phyloP scores from a whole-genome alignment of 179 eudicot species.

The Nepenthes alata region DNA sequence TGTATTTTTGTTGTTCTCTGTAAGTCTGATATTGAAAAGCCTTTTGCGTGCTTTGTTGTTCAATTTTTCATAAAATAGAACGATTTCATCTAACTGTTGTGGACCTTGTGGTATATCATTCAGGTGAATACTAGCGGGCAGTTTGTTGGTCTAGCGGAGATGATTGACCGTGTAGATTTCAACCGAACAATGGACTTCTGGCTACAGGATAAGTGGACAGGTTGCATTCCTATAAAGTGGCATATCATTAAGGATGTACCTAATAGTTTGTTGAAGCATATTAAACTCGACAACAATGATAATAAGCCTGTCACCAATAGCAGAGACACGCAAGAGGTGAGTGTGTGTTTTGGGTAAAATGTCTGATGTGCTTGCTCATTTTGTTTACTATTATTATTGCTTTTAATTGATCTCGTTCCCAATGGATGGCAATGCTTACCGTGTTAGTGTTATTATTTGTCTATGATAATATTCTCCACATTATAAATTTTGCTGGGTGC shows the following conservation, averaged over 20 bases:
- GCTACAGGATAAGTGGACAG: slow-evolving; percentile 99
- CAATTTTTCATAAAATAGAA: not conserved
- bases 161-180: slow-evolving; percentile 85
- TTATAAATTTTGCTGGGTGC: not conserved
- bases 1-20: slow-evolving; percentile 73
- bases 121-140: slow-evolving; percentile 96
- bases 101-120: not conserved
- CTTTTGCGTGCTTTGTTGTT: not conserved
- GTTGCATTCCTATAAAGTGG: slow-evolving; percentile 92
- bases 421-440: too few relatives aligned
- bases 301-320: slow-evolving; percentile 93
- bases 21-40: slow-evolving; percentile 12
- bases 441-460: not conserved
- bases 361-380: not conserved
- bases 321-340: slow-evolving; percentile 97
- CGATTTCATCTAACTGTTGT: not conserved
- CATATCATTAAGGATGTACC: slow-evolving; percentile 90
- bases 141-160: slow-evolving; percentile 92
- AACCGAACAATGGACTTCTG: slow-evolving; percentile 76
- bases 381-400: too few relatives aligned
- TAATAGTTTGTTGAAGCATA: slow-evolving; percentile 77
- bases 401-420: too few relatives aligned
- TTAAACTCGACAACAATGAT: slow-evolving; percentile 75
- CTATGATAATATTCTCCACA: not conserved
- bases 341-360: not conserved